These are phyloP conservation scores for Microdochium trichocladiopsis DNA, from an alignment of 2,329 filamentous ascomycete genomes.

Conservation along the genomic window DNA sequence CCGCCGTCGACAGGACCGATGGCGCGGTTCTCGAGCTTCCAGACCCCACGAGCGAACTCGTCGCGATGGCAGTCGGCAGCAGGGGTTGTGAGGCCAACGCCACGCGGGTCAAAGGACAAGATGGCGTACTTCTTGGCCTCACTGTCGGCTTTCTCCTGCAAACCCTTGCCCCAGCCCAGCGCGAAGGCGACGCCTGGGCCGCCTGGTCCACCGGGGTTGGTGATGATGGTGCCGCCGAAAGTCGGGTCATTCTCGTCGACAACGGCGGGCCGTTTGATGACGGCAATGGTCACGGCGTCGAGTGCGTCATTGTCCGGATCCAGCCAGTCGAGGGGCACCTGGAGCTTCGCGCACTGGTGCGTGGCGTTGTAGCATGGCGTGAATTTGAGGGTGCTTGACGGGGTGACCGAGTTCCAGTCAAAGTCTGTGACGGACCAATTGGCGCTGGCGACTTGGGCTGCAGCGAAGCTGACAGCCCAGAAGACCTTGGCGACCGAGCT, in stretches of 20 bases:
- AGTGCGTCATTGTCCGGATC: slow-evolving; percentile 17
- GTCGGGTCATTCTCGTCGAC: slow-evolving; percentile 27
- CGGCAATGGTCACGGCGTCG: slow-evolving; percentile 27
- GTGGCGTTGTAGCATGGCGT: slow-evolving; percentile 28
- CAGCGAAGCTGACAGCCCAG: background rate
- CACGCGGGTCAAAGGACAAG: slow-evolving; percentile 36
- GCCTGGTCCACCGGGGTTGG: slow-evolving; percentile 38
- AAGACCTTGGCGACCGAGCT: no score
- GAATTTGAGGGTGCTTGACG: slow-evolving; percentile 27
- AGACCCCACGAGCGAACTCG: slow-evolving; percentile 4
- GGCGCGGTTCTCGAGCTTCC: background rate
- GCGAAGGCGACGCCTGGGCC: slow-evolving; percentile 27
- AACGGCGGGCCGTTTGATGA: slow-evolving; percentile 30
- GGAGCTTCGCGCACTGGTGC: slow-evolving; percentile 32
- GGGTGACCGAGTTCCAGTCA: slow-evolving; percentile 26
- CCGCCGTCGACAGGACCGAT: background rate
- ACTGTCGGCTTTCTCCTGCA: slow-evolving; percentile 18
- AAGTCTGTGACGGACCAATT: slow-evolving; percentile 12
- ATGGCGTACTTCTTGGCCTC: slow-evolving; percentile 29
- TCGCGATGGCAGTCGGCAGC: slow-evolving; percentile 28
- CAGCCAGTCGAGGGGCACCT: slow-evolving; percentile 35
- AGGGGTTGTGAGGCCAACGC: slow-evolving; percentile 28
- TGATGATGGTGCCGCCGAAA: slow-evolving; percentile 34
- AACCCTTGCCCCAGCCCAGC: slow-evolving; percentile 12
- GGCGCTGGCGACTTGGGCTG: no score